These are phyloP conservation scores for Capsella rubella DNA, from an alignment of 441 rosid genomes.

Conservation along the genomic window DNA sequence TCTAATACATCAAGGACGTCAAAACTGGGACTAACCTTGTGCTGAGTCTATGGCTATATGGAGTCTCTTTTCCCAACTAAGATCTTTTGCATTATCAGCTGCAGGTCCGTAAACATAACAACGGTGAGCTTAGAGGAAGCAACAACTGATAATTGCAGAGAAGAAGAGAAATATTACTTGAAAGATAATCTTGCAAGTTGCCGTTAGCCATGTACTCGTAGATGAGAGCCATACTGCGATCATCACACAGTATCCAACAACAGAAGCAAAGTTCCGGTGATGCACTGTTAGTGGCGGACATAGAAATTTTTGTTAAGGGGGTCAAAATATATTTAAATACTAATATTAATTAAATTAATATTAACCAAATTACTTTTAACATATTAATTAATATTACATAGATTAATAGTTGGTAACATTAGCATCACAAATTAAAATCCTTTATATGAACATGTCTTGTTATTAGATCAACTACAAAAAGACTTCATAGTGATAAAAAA, in stretches of 20 bases:
- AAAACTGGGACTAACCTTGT: conserved; percentile 48
- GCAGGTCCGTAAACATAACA: neutral
- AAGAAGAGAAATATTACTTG: conserved; percentile 36
- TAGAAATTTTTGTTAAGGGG: no score
- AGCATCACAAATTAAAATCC: no score
- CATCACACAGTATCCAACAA: conserved; percentile 60
- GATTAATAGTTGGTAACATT: no score
- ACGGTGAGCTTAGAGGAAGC: neutral
- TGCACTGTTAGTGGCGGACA: conserved; percentile 41
- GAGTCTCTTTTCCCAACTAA: conserved; percentile 58
- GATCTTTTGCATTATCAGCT: conserved; percentile 42
- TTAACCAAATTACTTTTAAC: no score
- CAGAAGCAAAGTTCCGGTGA: conserved; percentile 52
- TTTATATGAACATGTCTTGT: no score
- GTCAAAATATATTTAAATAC: no score
- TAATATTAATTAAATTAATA: no score
- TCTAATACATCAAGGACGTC: neutral
- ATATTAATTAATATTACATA: no score
- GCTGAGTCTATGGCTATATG: conserved; percentile 60
- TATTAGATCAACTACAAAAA: no score
- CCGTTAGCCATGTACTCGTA: conserved; percentile 65
- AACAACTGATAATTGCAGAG: neutral
- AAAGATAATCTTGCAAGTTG: conserved; percentile 48
- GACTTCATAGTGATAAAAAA: no score
- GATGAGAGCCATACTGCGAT: conserved; percentile 49